These are phyloP conservation scores for Ogataea dorogensis DNA, from an alignment of 805 yeast genomes.

Conservation along the genomic window DNA sequence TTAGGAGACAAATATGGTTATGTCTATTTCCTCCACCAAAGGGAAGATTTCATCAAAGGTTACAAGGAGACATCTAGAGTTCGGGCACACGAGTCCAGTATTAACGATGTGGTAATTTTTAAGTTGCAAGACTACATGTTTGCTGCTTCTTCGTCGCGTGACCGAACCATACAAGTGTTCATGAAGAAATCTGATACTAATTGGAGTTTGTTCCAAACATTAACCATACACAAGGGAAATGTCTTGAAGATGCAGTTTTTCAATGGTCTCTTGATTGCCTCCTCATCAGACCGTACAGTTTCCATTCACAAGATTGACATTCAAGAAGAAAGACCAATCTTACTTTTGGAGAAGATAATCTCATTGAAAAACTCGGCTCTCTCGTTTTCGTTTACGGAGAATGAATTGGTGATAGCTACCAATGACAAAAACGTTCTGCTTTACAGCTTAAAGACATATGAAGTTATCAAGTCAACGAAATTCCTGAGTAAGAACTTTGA, in stretches of 20 bases:
- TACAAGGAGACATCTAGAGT: slow-evolving; percentile 27
- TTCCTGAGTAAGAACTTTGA: slow-evolving; percentile 42
- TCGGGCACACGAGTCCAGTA: slow-evolving; percentile 51
- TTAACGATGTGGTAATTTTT: slow-evolving; percentile 45
- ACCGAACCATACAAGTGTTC: slow-evolving; percentile 61
- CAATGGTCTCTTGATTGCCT: slow-evolving; percentile 41
- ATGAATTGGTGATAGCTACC: slow-evolving; percentile 49
- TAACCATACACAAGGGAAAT: slow-evolving; percentile 59
- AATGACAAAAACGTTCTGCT: slow-evolving; percentile 48
- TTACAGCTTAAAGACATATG: slow-evolving; percentile 36
- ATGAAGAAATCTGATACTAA: slow-evolving; percentile 18
- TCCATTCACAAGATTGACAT: slow-evolving; percentile 46
- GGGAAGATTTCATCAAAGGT: slow-evolving; percentile 17
- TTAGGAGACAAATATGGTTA: slow-evolving; percentile 53
- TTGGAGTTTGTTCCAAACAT: slow-evolving; percentile 59
- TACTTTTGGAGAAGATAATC: slow-evolving; percentile 45
- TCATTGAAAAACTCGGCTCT: slow-evolving; percentile 52
- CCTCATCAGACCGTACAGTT: slow-evolving; percentile 62
- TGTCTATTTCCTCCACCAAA: slow-evolving; percentile 32
- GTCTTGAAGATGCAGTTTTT: slow-evolving; percentile 38
- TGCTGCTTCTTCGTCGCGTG: slow-evolving; percentile 52
- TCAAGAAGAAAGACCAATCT: slow-evolving; percentile 13
- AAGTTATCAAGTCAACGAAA: slow-evolving; percentile 40
- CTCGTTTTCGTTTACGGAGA: slow-evolving; percentile 36
- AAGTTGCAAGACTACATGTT: slow-evolving; percentile 30